phyloP scores from a whole-genome alignment of 2,329 filamentous ascomycete genomes.

The Beauveria pseudobassiana region DNA sequence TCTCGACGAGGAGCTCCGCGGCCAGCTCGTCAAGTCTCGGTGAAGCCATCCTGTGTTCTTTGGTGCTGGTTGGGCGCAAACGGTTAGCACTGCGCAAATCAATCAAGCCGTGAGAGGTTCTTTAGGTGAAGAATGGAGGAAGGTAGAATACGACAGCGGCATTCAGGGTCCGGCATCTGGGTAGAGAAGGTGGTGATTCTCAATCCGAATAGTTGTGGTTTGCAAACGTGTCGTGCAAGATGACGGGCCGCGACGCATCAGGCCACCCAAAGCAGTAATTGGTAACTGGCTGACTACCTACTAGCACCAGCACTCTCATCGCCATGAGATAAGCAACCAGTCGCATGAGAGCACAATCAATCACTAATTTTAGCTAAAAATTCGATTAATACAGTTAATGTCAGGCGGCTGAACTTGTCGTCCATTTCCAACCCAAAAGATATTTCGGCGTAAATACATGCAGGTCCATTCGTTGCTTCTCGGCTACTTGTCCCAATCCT shows the following conservation, averaged over 20 bases:
- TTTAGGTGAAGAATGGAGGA: too few species aligned
- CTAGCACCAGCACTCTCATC: neutral
- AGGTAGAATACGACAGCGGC: too few species aligned
- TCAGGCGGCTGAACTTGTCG: neutral
- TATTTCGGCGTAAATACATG: slow-evolving; percentile 1
- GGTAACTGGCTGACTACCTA: neutral
- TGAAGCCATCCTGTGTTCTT: neutral
- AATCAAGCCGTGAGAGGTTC: too few species aligned
- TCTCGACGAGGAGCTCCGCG: neutral
- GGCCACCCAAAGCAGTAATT: neutral
- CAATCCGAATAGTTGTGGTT: neutral
- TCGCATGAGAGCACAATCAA: neutral
- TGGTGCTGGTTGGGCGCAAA: neutral
- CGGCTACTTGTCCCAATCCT: neutral
- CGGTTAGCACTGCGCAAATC: too few species aligned
- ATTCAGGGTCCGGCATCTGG: too few species aligned
- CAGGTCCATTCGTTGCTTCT: neutral
- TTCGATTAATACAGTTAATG: slow-evolving; percentile 1
- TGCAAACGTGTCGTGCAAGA: neutral
- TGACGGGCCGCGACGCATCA: neutral
- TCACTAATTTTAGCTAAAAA: neutral
- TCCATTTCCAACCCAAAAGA: neutral
- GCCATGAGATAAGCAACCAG: neutral
- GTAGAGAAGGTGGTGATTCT: too few species aligned
- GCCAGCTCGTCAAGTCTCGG: neutral